These are phyloP conservation scores for Ophiocordyceps australis DNA, from an alignment of 2,329 filamentous ascomycete species.

Conservation along the genomic window DNA sequence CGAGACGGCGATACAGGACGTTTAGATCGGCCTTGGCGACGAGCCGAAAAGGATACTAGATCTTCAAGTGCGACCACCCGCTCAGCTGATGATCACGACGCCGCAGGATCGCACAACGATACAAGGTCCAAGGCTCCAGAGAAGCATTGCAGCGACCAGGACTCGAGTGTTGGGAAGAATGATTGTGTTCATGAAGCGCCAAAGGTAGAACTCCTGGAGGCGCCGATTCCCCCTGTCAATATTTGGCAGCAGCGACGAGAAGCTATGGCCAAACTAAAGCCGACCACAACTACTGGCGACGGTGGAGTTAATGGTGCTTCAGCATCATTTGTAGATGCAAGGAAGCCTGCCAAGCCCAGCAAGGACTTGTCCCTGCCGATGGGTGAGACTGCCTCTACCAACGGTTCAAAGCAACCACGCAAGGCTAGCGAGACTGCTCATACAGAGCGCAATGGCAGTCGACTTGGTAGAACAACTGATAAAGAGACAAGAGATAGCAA, in stretches of 20 bases:
- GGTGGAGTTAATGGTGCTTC: slow-evolving; percentile 11
- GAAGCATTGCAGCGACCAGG: slow-evolving; percentile 27
- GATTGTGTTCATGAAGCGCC: slow-evolving; percentile 21
- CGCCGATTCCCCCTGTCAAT: slow-evolving; percentile 70
- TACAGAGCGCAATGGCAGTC: slow-evolving; percentile 22
- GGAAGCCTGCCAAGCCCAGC: slow-evolving; percentile 12
- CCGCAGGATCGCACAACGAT: slow-evolving; percentile 29
- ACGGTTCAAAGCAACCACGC: slow-evolving; percentile 21
- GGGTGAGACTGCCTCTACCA: slow-evolving; percentile 10
- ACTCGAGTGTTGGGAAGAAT: slow-evolving; percentile 35
- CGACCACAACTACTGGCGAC: slow-evolving; percentile 16
- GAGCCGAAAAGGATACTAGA: slow-evolving; percentile 30
- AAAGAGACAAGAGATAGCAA: slow-evolving; percentile 18
- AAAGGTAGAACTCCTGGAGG: slow-evolving; percentile 56
- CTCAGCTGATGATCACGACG: slow-evolving; percentile 40
- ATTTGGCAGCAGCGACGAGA: slow-evolving; percentile 71
- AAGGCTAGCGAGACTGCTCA: slow-evolving; percentile 22
- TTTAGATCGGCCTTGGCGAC: slow-evolving; percentile 21
- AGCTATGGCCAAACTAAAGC: slow-evolving; percentile 35
- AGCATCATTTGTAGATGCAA: slow-evolving; percentile 21
- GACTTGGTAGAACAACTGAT: slow-evolving; percentile 25
- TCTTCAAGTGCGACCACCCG: slow-evolving; percentile 46
- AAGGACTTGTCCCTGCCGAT: slow-evolving; percentile 7
- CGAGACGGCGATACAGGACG: slow-evolving; percentile 19
- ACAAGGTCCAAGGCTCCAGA: slow-evolving; percentile 38